Evolutionary conservation across 306 rosid species (phyloP).

Genomic region (Cicer arietinum): DNA sequence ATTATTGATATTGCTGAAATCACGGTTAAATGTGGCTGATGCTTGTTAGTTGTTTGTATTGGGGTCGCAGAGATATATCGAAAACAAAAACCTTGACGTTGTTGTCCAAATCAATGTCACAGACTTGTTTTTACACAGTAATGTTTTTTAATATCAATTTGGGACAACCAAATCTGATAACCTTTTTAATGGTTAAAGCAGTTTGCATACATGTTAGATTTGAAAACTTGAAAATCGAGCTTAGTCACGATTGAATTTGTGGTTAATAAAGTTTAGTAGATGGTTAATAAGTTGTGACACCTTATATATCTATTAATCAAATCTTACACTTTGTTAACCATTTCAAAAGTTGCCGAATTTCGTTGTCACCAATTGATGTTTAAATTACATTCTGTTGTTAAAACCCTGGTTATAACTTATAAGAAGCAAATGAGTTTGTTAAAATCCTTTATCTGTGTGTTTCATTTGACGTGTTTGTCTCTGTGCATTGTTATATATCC

Average conservation of each 20-base stretch:
- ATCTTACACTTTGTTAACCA: not conserved
- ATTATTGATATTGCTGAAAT: not conserved
- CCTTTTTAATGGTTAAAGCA: not conserved
- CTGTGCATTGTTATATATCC: constrained; percentile 16
- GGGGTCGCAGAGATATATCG: not conserved
- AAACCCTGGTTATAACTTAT: not conserved
- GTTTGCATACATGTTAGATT: not conserved
- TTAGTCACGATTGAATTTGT: not conserved
- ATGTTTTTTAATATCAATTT: not conserved
- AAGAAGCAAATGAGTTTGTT: constrained; percentile 6
- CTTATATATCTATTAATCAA: not conserved
- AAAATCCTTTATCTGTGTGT: not conserved
- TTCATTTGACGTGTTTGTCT: constrained; percentile 10
- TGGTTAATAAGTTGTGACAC: not conserved
- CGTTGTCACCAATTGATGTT: not conserved
- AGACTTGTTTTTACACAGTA: not conserved
- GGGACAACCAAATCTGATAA: not conserved
- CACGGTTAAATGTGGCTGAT: not conserved
- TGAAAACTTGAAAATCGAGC: not conserved
- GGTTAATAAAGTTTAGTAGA: not conserved
- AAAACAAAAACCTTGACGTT: not conserved
- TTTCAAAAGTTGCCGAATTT: not conserved
- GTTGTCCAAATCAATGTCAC: not conserved
- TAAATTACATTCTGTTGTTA: not conserved
- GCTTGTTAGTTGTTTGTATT: not conserved